phyloP scores from a whole-genome alignment of 768 basidiomycete species.

The Gymnopilus dilepis region DNA sequence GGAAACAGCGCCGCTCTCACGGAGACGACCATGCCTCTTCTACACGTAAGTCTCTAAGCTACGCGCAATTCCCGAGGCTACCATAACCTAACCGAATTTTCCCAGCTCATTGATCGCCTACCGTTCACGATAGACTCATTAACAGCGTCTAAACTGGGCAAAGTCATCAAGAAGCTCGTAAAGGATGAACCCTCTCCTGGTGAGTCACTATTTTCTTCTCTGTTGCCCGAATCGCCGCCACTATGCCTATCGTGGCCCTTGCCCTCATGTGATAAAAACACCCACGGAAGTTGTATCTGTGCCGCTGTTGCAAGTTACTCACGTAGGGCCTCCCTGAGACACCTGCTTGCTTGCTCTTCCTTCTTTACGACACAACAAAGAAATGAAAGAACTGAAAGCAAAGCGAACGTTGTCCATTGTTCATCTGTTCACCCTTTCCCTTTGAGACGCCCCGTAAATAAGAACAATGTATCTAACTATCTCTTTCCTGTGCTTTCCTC shows the following conservation, averaged over 20 bases:
- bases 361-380: slow-evolving; percentile 7
- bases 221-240: slow-evolving; percentile 6
- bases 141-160: slow-evolving; percentile 77
- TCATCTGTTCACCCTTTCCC: slow-evolving; percentile 25
- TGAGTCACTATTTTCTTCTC: slow-evolving; percentile 53
- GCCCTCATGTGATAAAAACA: slow-evolving; percentile 24
- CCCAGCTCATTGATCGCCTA: slow-evolving; percentile 82
- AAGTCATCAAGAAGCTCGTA: slow-evolving; percentile 74
- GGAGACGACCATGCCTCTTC: slow-evolving; percentile 84
- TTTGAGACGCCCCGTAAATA: slow-evolving; percentile 47
- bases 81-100: slow-evolving; percentile 14
- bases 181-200: slow-evolving; percentile 80
- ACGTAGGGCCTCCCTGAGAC: slow-evolving; percentile 23
- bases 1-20: slow-evolving; percentile 61
- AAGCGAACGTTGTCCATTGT: neutral
- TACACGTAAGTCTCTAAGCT: slow-evolving; percentile 67
- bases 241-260: slow-evolving; percentile 16
- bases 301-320: slow-evolving; percentile 17
- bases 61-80: neutral
- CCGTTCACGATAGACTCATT: slow-evolving; percentile 75
- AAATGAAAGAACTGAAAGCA: slow-evolving; percentile 3
- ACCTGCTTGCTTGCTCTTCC: slow-evolving; percentile 13
- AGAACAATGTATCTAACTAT: slow-evolving; percentile 72
- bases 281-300: slow-evolving; percentile 9
- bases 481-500: slow-evolving; percentile 43